Evolutionary conservation across 208 protist genomes (phyloP), one percentile per base, ranked within the genome.

Genomic region (Wallacemonas sp.): DNA sequence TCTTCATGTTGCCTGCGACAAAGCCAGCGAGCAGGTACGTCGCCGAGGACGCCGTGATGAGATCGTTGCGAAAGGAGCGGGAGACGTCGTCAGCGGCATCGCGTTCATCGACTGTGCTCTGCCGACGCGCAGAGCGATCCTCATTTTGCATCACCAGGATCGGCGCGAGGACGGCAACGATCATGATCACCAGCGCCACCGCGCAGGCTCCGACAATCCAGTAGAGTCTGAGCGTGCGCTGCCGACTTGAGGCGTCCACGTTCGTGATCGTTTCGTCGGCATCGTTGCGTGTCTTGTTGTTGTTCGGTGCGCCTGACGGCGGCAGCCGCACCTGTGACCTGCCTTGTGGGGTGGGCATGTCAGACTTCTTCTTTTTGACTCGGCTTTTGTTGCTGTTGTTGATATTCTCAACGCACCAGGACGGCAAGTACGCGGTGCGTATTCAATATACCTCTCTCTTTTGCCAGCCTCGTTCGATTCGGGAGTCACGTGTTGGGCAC

Each of bases 21-120:
- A 87, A 73, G 24, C 74, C 74, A 17, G 72, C 66, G 12, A 83
- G 23, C 8, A n/a, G 49, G 33, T 62, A 61, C 3, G 71, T 46
- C 2, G 58, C 26, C 0, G 77, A 66, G 39, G 81, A 48, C 32
- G 71, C 64, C 17, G 70, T 61, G 24, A 83, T 70, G 33, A 76
- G 48, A 33, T 24, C 24, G 38, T 47, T 60, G 5, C 71, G 61
- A 41, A 80, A 74, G 21, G 36, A 0, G 24, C 47, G 46, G 4
- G 61, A 62, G 63, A 55, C 74, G 9, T 58, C 14, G 29, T 72
- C 38, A 12, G 52, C 61, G 11, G 71, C 62, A 23, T 46, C 57
- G 12, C 14, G 39, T 6, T 70, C 32, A 39, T 80, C 78, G 26
- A 24, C 5, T 6, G 30, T 9, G 27, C 9, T 29, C 26, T 47